Percentiles rank a stretch among this genome's conserved stretches.
Evolutionary conservation across 805 yeast species (phyloP).

Genomic region (Candida ponderosae): DNA sequence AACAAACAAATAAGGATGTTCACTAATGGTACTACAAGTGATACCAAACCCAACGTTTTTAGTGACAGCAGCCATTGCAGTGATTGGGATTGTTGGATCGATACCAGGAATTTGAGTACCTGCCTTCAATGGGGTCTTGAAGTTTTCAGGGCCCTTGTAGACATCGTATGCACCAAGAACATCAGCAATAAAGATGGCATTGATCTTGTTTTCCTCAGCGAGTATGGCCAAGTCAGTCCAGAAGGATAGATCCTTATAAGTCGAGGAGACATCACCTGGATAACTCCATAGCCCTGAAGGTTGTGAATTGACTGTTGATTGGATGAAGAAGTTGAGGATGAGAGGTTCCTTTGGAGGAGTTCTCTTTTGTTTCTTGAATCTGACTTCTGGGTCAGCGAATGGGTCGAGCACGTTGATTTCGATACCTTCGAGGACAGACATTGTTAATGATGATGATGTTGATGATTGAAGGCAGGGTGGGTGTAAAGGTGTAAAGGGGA

Average conservation of each 20-base stretch:
- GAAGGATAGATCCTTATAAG: conserved; percentile 13
- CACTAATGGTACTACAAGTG: conserved; percentile 33
- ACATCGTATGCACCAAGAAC: conserved; percentile 32
- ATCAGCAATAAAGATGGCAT: conserved; percentile 32
- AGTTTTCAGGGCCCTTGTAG: conserved; percentile 22
- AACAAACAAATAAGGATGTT: conserved; percentile 30
- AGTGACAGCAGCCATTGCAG: conserved; percentile 34
- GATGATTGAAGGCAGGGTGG: too few species aligned
- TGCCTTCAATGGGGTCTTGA: conserved; percentile 6
- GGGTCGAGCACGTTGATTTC: neutral
- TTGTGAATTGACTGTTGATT: conserved; percentile 16
- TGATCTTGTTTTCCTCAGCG: conserved; percentile 27
- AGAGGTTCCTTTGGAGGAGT: conserved; percentile 10
- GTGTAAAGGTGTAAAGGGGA: too few species aligned
- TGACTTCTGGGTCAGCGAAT: neutral
- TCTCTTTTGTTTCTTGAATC: too few species aligned
- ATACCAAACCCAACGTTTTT: conserved; percentile 28
- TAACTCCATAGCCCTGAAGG: conserved; percentile 28
- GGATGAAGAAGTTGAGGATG: conserved; percentile 30
- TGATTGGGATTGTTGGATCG: conserved; percentile 27
- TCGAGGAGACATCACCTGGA: conserved; percentile 25
- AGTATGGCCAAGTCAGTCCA: conserved; percentile 28
- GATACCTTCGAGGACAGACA: neutral
- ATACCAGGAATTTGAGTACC: conserved; percentile 25
- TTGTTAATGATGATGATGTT: too few species aligned